Conservation (phyloP, 2,329 filamentous ascomycete species). For the Aspergillus hiratsukae region DNA sequence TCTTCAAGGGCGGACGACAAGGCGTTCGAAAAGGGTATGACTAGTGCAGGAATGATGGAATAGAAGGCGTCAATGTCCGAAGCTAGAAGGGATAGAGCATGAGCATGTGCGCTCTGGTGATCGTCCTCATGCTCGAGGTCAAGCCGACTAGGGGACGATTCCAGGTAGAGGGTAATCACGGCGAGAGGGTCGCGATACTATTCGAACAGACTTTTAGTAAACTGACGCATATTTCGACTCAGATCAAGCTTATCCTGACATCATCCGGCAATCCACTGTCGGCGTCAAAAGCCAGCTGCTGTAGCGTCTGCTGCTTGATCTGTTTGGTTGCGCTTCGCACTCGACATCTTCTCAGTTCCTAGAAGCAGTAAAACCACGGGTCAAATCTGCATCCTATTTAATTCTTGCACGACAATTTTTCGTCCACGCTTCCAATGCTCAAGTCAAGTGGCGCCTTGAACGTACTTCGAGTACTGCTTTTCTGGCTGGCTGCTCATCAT, state of each 20-base stretch:
- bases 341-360: conserved; percentile 35
- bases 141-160: conserved; percentile 22
- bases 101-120: conserved; percentile 17
- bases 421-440: not conserved
- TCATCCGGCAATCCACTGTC: conserved; percentile 31
- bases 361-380: not conserved
- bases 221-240: not conserved
- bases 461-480: conserved; percentile 31
- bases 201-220: not conserved
- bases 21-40: conserved; percentile 20
- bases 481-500: conserved; percentile 26
- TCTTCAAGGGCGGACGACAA: conserved; percentile 22
- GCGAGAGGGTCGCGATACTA: conserved; percentile 34
- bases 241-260: conserved; percentile 16
- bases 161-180: conserved; percentile 36
- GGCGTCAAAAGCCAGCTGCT: conserved; percentile 29
- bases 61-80: conserved; percentile 36
- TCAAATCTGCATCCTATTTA: not conserved
- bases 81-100: conserved; percentile 28
- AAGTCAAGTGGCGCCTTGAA: conserved; percentile 2
- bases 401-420: not conserved
- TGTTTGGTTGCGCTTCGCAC: conserved; percentile 29
- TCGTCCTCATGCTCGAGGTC: conserved; percentile 15
- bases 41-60: conserved; percentile 23
- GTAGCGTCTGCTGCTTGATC: conserved; percentile 29